Conservation (phyloP, 306 rosid genomes). For the Citrullus mucosospermus region DNA sequence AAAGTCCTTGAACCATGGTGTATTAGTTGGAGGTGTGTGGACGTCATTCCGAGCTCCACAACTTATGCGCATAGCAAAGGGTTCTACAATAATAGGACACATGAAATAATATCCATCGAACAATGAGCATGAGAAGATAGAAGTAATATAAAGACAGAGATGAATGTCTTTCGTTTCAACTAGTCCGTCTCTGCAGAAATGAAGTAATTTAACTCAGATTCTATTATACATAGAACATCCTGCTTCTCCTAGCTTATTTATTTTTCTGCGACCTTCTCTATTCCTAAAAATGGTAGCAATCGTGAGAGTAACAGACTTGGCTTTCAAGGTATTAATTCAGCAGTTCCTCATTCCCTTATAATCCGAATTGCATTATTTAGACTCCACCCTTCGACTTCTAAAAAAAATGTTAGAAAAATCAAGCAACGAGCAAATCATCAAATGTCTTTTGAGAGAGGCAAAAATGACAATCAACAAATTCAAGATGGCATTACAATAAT, state of each 20-base stretch:
- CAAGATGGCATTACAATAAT: not conserved
- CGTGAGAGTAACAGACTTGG: too few species aligned
- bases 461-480: not conserved
- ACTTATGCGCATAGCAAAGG: slow-evolving; percentile 76
- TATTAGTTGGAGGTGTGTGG: slow-evolving; percentile 56
- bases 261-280: not conserved
- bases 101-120: not conserved
- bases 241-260: not conserved
- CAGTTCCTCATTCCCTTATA: too few species aligned
- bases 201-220: not conserved
- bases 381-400: too few species aligned
- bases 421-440: not conserved
- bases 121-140: too few species aligned
- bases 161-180: too few species aligned
- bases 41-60: slow-evolving; percentile 75
- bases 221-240: not conserved
- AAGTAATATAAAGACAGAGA: too few species aligned
- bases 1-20: slow-evolving; percentile 78
- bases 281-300: not conserved
- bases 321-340: too few species aligned
- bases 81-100: slow-evolving; percentile 33
- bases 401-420: not conserved
- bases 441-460: not conserved
- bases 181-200: not conserved
- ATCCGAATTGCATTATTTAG: too few species aligned